phyloP scores from a whole-genome alignment of 257 asterid species.

The Thymus quinquecostatus region DNA sequence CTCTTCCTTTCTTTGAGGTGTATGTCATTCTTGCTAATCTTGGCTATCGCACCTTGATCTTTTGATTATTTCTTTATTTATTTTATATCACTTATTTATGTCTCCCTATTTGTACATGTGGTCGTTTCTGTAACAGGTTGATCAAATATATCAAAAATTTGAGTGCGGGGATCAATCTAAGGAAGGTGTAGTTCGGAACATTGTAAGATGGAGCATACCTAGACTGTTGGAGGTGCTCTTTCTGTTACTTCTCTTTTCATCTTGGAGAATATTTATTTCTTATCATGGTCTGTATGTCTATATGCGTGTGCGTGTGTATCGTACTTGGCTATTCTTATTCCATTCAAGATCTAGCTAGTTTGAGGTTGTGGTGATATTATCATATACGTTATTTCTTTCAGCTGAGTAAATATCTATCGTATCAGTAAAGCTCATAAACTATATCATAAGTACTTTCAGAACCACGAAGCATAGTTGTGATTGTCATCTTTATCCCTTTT shows the following conservation, averaged over 20 bases:
- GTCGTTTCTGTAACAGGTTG: conserved; percentile 48
- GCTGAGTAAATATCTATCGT: neutral
- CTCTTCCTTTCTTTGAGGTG: conserved; percentile 83
- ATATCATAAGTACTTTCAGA: neutral
- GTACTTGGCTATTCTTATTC: neutral
- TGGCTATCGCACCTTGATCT: conserved; percentile 2
- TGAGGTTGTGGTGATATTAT: neutral
- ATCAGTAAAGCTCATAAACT: neutral
- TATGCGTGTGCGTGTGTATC: neutral
- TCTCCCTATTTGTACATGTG: neutral
- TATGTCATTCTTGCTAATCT: conserved; percentile 11
- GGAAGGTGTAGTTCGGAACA: conserved; percentile 68
- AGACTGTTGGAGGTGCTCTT: conserved; percentile 63
- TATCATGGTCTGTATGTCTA: neutral
- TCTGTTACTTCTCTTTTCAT: neutral
- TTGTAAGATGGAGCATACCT: conserved; percentile 83
- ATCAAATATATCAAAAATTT: conserved; percentile 81
- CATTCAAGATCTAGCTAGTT: neutral
- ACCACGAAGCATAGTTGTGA: neutral
- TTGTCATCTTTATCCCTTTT: neutral
- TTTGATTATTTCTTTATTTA: neutral
- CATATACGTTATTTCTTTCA: neutral
- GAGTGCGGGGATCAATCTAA: conserved; percentile 58
- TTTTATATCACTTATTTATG: no score
- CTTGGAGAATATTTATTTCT: conserved; percentile 9